Evolutionary conservation across 495 filamentous ascomycete genomes (phyloP), one percentile per base, ranked within the genome.

Genomic region (Annulohypoxylon stygium): DNA sequence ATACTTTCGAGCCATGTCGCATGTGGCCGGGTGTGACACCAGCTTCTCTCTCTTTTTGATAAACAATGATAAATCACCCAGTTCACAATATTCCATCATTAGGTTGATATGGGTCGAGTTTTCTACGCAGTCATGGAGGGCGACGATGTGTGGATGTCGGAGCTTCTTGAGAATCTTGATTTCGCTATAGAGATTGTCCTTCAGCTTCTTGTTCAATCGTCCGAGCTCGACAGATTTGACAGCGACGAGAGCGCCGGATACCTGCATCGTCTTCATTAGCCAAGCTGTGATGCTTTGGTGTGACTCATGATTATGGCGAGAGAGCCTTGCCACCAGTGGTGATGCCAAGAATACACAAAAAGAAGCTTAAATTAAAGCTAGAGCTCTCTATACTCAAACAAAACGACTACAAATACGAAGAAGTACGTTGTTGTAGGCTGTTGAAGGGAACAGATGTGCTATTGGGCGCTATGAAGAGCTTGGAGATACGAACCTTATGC

Each of bases 1-100:
- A 78, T 99, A 99, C 76, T 97, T 95, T 66, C 90, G 86, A 23
- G 96, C 93, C 86, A 98, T 93, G 67, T 96, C 92, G 69, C 86
- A 87, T 1, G 94, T 94, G 25, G 89, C 91, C 36, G 90, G 88
- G 79, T 97, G 91, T 10, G 89, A 88, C 23, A 83, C 86, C 8
- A 97, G 86, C 53, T 87, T 92, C 51, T 95, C 91, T 55, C 96
- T 88, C 79, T 94, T 95, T 85, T 94, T 97, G 83, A 98, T 97
- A 81, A 99, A 98, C 10, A 93, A 82, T 7, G 95, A 96, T 61
- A 99, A 80, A 76, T 99, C 96, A 30, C 96, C 94, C 36, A 99
- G 85, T 75, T 97, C 93, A 82, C 96, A 99, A 82, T 95, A 98
- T 79, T 99, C 97, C 97, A 98, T 99, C 54, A 98, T 91, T 18